phyloP scores from a whole-genome alignment of 2,329 filamentous ascomycete genomes.

The Didymella exigua region DNA sequence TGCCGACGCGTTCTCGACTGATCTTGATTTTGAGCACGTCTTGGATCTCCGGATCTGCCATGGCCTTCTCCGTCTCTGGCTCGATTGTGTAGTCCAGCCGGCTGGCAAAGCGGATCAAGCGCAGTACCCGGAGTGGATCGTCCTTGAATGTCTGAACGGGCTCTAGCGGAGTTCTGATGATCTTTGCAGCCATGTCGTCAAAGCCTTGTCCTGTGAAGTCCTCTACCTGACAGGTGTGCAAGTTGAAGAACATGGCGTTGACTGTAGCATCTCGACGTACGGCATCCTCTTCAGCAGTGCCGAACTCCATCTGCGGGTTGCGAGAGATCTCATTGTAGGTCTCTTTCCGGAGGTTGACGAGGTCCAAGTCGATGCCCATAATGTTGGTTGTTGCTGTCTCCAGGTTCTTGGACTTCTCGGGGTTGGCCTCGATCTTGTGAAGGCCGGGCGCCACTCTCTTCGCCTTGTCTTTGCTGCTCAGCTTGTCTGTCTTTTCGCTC shows the following conservation, averaged over 20 bases:
- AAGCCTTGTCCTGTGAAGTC: slow-evolving; percentile 81
- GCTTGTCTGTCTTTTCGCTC: slow-evolving; percentile 47
- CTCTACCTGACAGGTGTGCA: slow-evolving; percentile 78
- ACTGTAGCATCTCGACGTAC: slow-evolving; percentile 88
- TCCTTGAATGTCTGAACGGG: slow-evolving; percentile 93
- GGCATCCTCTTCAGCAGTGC: slow-evolving; percentile 88
- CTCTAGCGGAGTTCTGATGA: slow-evolving; percentile 85
- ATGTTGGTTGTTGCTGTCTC: slow-evolving; percentile 88
- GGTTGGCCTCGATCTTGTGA: slow-evolving; percentile 89
- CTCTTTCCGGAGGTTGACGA: slow-evolving; percentile 93
- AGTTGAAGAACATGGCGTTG: slow-evolving; percentile 95
- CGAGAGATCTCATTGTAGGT: slow-evolving; percentile 87
- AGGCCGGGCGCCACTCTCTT: slow-evolving; percentile 71
- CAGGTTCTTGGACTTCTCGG: slow-evolving; percentile 94
- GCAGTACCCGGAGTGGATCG: slow-evolving; percentile 84
- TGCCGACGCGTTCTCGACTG: slow-evolving; percentile 84
- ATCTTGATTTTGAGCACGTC: slow-evolving; percentile 84
- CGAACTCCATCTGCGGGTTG: slow-evolving; percentile 92
- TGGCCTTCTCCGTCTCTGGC: slow-evolving; percentile 68
- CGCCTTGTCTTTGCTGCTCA: slow-evolving; percentile 50
- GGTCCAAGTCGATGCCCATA: slow-evolving; percentile 85
- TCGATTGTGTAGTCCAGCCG: slow-evolving; percentile 82
- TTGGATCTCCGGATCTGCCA: slow-evolving; percentile 80
- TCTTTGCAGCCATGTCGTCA: slow-evolving; percentile 70
- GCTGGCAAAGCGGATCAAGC: slow-evolving; percentile 88